Evolutionary conservation across 441 rosid species (phyloP), one percentile per base, ranked within the genome.

Genomic region (Breynia disticha): DNA sequence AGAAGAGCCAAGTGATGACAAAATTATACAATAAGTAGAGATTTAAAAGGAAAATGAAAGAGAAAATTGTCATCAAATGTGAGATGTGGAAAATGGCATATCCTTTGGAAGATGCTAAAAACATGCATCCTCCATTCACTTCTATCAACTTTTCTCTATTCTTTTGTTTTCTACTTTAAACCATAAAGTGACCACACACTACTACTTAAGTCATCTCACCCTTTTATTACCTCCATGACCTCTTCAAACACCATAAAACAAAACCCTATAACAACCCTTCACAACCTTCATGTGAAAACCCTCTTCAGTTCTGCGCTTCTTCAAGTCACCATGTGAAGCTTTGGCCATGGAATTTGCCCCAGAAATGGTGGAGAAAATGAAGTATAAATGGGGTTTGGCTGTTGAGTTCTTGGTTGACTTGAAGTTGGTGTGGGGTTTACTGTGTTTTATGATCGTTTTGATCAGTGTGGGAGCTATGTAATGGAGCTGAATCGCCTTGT

Each of bases 81-180:
- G 22, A 45, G 21, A 42, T 56, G 47, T 63, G 63, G 67, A 57
- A 1, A 62, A 73, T 63, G 70, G 84, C 65, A 79, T 79, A 79
- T 79, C 59, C 84, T 10, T 11, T 60, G 81, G 77, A 73, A 79
- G 84, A 79, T 79, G 75, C 81, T 55, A 22, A 67, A 28, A 60
- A 60, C 74, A 66, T 54, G 52, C 61, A 51, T 38, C 57, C 58
- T 42, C 68, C 58, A 60, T 38, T 57, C 67, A 63, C 19, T 58
- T 28, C 28, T 46, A 43, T 50, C 50, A 3, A 50, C 50, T 61
- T 42, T 48, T 58, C 19, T n/a, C 15, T 41, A 15, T 41, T 4
- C 6, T 17, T n/a, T 24, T 67, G 42, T 15, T 35, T 9, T 35
- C 47, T 60, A 19, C 57, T 55, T 41, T 61, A 48, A 60, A 53